phyloP scores from a whole-genome alignment of 73 alveolate genomes.

The Stentor roeselii region DNA sequence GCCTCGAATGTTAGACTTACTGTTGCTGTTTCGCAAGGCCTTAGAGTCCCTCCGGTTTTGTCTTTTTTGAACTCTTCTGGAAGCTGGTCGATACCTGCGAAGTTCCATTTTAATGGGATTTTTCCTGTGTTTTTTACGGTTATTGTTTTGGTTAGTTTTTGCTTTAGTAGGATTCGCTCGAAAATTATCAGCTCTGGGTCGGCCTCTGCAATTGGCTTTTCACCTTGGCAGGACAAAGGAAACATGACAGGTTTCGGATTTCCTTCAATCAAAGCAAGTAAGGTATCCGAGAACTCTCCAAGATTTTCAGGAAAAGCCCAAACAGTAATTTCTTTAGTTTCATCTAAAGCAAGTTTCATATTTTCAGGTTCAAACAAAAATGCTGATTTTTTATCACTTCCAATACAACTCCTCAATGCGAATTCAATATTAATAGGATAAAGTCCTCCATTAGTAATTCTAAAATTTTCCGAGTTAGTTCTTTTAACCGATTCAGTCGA shows the following conservation, averaged over 20 bases:
- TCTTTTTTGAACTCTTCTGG: slow-evolving; percentile 89
- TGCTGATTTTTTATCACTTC: slow-evolving; percentile 39
- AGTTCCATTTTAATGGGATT: slow-evolving; percentile 94
- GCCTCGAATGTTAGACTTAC: slow-evolving; percentile 91
- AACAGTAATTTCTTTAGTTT: slow-evolving; percentile 90
- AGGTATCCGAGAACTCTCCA: slow-evolving; percentile 87
- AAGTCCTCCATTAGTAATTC: slow-evolving; percentile 93
- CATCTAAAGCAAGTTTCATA: slow-evolving; percentile 83
- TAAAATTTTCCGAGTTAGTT: slow-evolving; percentile 80
- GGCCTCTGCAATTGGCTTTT: slow-evolving; percentile 93
- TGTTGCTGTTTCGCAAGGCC: slow-evolving; percentile 87
- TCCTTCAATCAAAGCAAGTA: slow-evolving; percentile 92
- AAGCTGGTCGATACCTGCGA: slow-evolving; percentile 81
- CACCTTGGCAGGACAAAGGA: slow-evolving; percentile 87
- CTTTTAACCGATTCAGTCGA: slow-evolving; percentile 76
- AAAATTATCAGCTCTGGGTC: slow-evolving; percentile 92
- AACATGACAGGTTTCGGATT: slow-evolving; percentile 97
- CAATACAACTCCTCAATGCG: slow-evolving; percentile 58
- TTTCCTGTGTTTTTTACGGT: slow-evolving; percentile 89
- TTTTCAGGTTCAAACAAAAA: slow-evolving; percentile 88
- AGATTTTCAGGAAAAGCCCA: slow-evolving; percentile 90
- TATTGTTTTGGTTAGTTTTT: slow-evolving; percentile 79
- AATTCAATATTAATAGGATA: slow-evolving; percentile 87
- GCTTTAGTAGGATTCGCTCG: slow-evolving; percentile 86
- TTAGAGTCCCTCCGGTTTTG: slow-evolving; percentile 84